These are phyloP conservation scores for Lantana camara DNA, from an alignment of 257 asterid species.

Conservation along the genomic window DNA sequence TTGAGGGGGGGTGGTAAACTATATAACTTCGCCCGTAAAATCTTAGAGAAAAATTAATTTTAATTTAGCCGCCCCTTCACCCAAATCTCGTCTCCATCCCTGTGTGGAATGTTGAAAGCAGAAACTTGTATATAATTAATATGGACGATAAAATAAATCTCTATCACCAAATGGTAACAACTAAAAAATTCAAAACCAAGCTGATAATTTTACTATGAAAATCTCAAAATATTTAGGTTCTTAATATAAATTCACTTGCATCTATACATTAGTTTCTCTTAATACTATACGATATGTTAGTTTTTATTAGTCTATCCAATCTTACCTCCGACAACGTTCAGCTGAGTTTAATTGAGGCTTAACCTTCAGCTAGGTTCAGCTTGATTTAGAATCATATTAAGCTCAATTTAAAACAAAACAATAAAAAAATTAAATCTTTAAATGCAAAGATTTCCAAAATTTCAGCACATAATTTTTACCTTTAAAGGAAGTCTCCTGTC, in stretches of 20 bases:
- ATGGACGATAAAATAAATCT: background rate
- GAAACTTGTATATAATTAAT: too few relatives aligned
- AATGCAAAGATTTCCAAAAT: background rate
- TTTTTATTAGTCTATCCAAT: too few relatives aligned
- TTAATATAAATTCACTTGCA: background rate
- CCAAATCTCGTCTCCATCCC: too few relatives aligned
- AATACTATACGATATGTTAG: background rate
- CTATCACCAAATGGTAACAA: background rate
- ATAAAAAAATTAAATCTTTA: too few relatives aligned
- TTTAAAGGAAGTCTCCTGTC: constrained; percentile 90
- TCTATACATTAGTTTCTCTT: background rate
- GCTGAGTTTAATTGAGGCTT: background rate
- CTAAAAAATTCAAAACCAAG: background rate
- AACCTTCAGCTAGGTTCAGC: background rate
- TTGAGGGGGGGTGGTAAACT: too few relatives aligned
- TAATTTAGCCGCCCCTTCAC: too few relatives aligned
- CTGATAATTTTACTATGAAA: too few relatives aligned
- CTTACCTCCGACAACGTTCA: background rate
- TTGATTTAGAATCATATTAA: background rate
- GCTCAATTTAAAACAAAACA: background rate
- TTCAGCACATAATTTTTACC: constrained; percentile 43
- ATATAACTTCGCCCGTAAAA: too few relatives aligned
- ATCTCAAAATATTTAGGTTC: background rate
- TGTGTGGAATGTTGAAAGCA: too few relatives aligned
- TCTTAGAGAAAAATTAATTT: too few relatives aligned